phyloP scores from a whole-genome alignment of 768 basidiomycete genomes.

The Pleurotus giganteus region DNA sequence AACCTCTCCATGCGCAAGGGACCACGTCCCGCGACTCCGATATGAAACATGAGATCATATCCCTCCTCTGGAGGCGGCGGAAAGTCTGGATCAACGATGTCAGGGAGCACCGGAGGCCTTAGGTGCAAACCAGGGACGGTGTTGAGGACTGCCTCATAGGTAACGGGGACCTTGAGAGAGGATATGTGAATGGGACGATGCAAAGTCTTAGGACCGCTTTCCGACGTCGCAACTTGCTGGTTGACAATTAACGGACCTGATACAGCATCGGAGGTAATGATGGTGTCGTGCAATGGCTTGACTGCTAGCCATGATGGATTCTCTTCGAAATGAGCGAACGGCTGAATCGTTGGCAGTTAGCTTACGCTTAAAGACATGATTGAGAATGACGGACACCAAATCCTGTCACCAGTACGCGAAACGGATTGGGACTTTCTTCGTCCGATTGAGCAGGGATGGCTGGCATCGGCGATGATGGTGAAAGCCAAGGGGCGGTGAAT shows the following conservation, averaged over 20 bases:
- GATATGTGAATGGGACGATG: constrained; percentile 57
- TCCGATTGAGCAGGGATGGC: neutral
- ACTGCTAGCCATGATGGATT: constrained; percentile 79
- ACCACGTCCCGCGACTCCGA: constrained; percentile 66
- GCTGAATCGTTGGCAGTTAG: constrained; percentile 34
- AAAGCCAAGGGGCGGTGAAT: neutral
- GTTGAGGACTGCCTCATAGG: constrained; percentile 54
- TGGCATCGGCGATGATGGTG: constrained; percentile 7
- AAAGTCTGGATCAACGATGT: constrained; percentile 28
- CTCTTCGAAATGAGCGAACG: constrained; percentile 50
- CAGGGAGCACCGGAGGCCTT: constrained; percentile 52
- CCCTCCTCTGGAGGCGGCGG: constrained; percentile 44
- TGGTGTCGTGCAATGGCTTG: constrained; percentile 54
- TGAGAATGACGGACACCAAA: constrained; percentile 14
- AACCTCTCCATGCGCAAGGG: constrained; percentile 60
- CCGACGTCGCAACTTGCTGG: constrained; percentile 17
- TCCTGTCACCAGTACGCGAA: constrained; percentile 17
- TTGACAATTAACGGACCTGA: constrained; percentile 23
- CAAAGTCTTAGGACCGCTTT: constrained; percentile 13
- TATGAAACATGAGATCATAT: constrained; percentile 70
- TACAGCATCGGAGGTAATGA: constrained; percentile 40
- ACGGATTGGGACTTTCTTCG: neutral
- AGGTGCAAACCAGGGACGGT: constrained; percentile 58
- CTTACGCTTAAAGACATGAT: neutral
- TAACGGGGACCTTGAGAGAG: constrained; percentile 53